Evolutionary conservation across 1,139 yeast species (phyloP), one percentile per base, ranked within the genome.

Genomic region (Debaryomyces robertsiae): DNA sequence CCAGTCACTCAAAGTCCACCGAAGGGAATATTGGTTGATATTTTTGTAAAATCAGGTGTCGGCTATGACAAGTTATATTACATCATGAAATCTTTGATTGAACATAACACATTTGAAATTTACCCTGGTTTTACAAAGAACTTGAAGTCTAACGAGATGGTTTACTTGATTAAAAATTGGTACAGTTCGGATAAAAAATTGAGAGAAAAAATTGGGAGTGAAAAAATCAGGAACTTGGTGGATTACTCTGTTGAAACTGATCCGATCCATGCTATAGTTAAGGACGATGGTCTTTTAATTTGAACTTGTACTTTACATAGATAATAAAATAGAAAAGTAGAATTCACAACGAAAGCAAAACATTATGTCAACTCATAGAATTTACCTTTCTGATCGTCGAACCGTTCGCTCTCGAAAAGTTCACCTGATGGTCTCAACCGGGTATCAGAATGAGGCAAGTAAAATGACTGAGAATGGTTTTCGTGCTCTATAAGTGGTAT

Each of bases 31-130:
- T 49, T 73, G 27, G 79, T 83, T 6, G 90, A 89, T 44, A 77
- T 90, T 30, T 87, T 91, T 53, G 60, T 82, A 32, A 79, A 81
- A 41, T 80, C 90, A n/a, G 95, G 95, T 1, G 81, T 88, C 6
- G 63, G 83, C 7, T 82, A 72, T 55, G 91, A 84, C 45, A 82
- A 82, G 51, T 59, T 90, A 39, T 87, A 86, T 56, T 80, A 79
- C 49, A 73, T 81, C 17, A 63, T 89, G 56, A 81, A 76, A 53
- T 86, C 85, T 33, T 63, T 87, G 45, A 76, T 87, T 47, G 94
- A 85, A 49, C 77, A 82, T 38, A 75, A 79, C 31, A 74, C 81
- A 7, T 71, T 69, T 47, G 82, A 79, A 41, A 56, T 73, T 23
- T 65, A 64, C 44, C 56, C 65, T 15, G 78, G 76, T 2, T 80